Conservation (phyloP, 371 early-diverging fungal genomes). For the Apophysomyces elegans region DNA sequence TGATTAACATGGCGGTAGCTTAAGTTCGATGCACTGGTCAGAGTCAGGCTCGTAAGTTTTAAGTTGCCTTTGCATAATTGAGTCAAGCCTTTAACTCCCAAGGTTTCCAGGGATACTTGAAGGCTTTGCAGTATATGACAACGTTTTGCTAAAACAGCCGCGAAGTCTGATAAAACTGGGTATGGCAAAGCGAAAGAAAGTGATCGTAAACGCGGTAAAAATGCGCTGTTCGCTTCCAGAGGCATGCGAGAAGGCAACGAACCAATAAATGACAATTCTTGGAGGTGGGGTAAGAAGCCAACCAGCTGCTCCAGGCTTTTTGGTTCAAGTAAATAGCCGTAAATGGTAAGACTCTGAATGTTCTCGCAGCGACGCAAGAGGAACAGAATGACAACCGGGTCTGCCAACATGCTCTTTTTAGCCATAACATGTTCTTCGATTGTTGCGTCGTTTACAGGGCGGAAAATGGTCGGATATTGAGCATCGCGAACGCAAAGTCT, state of each 20-base stretch:
- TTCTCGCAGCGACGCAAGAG: conserved; percentile 40
- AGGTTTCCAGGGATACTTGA: conserved; percentile 27
- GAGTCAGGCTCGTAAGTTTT: conserved; percentile 18
- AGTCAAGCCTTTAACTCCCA: conserved; percentile 14
- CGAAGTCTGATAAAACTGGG: conserved; percentile 14
- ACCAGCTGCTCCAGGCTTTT: conserved; percentile 26
- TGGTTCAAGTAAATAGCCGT: conserved; percentile 41
- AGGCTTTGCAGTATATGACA: conserved; percentile 9
- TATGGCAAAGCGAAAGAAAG: background rate
- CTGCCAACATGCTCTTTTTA: conserved; percentile 18
- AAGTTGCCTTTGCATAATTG: conserved; percentile 22
- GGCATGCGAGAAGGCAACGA: conserved; percentile 1
- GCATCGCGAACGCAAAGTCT: conserved; percentile 28
- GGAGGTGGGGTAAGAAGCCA: conserved; percentile 15
- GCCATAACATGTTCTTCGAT: conserved; percentile 17
- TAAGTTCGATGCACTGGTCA: conserved; percentile 28
- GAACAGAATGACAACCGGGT: conserved; percentile 22
- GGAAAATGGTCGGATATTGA: conserved; percentile 20
- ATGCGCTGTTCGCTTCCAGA: conserved; percentile 20
- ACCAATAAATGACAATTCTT: conserved; percentile 34
- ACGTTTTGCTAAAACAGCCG: conserved; percentile 14
- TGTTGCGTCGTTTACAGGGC: conserved; percentile 15
- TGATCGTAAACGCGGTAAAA: conserved; percentile 14
- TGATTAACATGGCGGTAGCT: conserved; percentile 17
- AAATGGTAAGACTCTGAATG: conserved; percentile 29